Evolutionary conservation across 768 basidiomycete species (phyloP).

Genomic region (Mycena indigotica): DNA sequence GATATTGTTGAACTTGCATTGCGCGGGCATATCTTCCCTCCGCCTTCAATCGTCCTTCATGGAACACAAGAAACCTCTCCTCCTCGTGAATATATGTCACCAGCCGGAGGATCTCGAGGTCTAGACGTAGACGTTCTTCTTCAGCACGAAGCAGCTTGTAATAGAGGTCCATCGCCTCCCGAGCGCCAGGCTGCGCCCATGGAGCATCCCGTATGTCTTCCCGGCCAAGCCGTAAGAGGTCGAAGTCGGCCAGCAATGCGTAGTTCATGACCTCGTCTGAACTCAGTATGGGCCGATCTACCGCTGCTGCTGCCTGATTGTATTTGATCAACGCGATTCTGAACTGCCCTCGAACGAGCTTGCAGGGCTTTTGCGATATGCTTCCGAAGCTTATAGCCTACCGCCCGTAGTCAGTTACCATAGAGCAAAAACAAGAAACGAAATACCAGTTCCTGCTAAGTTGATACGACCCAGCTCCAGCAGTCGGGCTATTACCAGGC

Average conservation of each 20-base stretch:
- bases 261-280: conserved; percentile 31
- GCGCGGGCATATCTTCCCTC: no score
- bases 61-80: conserved; percentile 4
- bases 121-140: conserved; percentile 27
- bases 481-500: conserved; percentile 7
- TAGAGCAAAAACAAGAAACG: not conserved
- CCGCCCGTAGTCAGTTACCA: not conserved
- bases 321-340: conserved; percentile 2
- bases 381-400: conserved; percentile 31
- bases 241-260: conserved; percentile 27
- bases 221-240: conserved; percentile 15
- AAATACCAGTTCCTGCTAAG: conserved; percentile 6
- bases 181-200: conserved; percentile 21
- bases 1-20: no score
- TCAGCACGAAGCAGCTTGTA: conserved; percentile 22
- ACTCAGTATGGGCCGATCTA: conserved; percentile 7
- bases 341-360: conserved; percentile 21
- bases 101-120: conserved; percentile 27
- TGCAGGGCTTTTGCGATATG: conserved; percentile 26
- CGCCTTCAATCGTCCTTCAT: no score
- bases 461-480: conserved; percentile 18
- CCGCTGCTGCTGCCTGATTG: not conserved
- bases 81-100: conserved; percentile 24
- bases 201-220: conserved; percentile 13
- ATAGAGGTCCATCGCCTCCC: conserved; percentile 17